Conservation (phyloP, 2,329 filamentous ascomycete genomes). For the Rhinocladiella similis region DNA sequence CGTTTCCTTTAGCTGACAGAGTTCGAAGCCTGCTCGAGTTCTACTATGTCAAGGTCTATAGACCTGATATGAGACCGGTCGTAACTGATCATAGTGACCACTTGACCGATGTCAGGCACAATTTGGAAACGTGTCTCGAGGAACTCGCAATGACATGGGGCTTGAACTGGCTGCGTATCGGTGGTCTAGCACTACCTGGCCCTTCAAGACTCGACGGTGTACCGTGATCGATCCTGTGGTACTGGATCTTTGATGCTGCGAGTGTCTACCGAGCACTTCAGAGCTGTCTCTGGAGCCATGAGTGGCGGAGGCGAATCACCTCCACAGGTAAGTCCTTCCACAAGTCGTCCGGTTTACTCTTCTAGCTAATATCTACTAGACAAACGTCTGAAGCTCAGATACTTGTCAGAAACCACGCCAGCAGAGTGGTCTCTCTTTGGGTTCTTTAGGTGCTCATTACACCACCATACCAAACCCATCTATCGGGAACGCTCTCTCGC, state of each 20-base stretch:
- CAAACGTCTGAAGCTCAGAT: too few species aligned
- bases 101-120: conserved; percentile 12
- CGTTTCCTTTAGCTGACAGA: conserved; percentile 10
- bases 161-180: conserved; percentile 21
- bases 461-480: too few species aligned
- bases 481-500: too few species aligned
- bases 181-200: conserved; percentile 17
- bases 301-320: too few species aligned
- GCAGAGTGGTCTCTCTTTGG: too few species aligned
- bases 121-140: conserved; percentile 24
- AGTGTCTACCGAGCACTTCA: too few species aligned
- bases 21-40: conserved; percentile 23
- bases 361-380: too few species aligned
- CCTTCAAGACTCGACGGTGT: neutral
- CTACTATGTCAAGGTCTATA: conserved; percentile 21
- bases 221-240: neutral
- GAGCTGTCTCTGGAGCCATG: too few species aligned
- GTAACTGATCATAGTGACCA: conserved; percentile 12
- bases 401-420: too few species aligned
- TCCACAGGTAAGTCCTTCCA: too few species aligned
- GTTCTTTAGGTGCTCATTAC: too few species aligned
- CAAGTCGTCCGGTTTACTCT: too few species aligned
- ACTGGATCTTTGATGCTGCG: neutral
- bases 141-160: conserved; percentile 23
- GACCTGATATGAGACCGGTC: conserved; percentile 20